Evolutionary conservation across 148 eudicot genomes (phyloP).

Genomic region (Cornus florida): DNA sequence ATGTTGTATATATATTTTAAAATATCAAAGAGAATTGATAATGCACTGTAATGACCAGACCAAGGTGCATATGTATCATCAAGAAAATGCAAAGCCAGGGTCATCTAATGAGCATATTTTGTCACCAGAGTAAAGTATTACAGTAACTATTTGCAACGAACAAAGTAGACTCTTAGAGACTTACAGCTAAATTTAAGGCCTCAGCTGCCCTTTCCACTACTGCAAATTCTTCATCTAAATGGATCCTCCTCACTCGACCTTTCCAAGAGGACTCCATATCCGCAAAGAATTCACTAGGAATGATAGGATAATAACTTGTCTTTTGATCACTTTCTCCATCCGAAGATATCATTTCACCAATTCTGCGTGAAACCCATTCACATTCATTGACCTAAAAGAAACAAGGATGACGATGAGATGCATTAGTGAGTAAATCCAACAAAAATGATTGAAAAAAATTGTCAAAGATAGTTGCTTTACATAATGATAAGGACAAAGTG

Average conservation of each 20-base stretch:
- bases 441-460: not conserved
- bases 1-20: too few species aligned
- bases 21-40: too few species aligned
- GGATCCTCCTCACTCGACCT: slow-evolving; percentile 87
- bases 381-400: slow-evolving; percentile 73
- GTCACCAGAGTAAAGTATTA: not conserved
- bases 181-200: slow-evolving; percentile 72
- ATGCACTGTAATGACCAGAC: too few species aligned
- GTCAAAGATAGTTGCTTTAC: not conserved
- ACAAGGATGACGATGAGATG: not conserved
- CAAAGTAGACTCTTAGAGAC: slow-evolving; percentile 25
- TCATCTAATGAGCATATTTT: not conserved
- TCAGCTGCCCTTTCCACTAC: slow-evolving; percentile 84
- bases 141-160: not conserved
- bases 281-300: slow-evolving; percentile 80
- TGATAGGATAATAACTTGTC: slow-evolving; percentile 39
- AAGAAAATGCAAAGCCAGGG: not conserved
- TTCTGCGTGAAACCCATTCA: slow-evolving; percentile 60
- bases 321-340: slow-evolving; percentile 73
- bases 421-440: not conserved
- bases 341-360: slow-evolving; percentile 69
- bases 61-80: not conserved
- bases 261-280: slow-evolving; percentile 94
- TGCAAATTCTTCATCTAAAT: slow-evolving; percentile 61
- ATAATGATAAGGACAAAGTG: not conserved